Conservation (phyloP, 129 eudicot species). For the Mikania micrantha region DNA sequence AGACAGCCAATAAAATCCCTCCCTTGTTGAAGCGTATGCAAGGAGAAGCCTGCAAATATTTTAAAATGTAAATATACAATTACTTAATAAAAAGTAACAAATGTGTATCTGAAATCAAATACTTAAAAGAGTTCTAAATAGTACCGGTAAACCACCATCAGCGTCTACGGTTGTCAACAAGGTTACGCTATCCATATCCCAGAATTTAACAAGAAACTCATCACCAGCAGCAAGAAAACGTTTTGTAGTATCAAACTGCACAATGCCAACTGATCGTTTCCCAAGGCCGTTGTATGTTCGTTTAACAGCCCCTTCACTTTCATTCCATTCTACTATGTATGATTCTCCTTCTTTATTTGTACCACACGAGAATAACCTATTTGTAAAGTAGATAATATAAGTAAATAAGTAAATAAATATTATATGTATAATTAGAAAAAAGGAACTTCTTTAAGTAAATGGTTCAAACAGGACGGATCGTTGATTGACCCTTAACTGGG, state of each 20-base stretch:
- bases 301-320: conserved; percentile 91
- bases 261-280: conserved; percentile 66
- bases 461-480: background rate
- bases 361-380: conserved; percentile 85
- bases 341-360: conserved; percentile 91
- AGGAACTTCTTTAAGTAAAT: background rate
- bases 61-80: conserved; percentile 1
- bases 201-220: conserved; percentile 55
- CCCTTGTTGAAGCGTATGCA: conserved; percentile 82
- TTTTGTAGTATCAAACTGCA: conserved; percentile 77
- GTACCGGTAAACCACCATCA: conserved; percentile 78
- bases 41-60: conserved; percentile 63
- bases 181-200: conserved; percentile 84
- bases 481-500: background rate
- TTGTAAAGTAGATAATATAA: background rate
- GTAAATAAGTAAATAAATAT: background rate
- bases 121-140: background rate
- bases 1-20: conserved; percentile 72
- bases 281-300: conserved; percentile 74
- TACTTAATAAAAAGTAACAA: conserved; percentile 11
- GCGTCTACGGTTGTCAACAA: conserved; percentile 66
- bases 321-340: conserved; percentile 84
- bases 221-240: conserved; percentile 87
- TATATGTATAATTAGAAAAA: background rate
- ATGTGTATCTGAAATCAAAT: background rate